Conservation (phyloP, 306 rosid species). For the Corylus americana region DNA sequence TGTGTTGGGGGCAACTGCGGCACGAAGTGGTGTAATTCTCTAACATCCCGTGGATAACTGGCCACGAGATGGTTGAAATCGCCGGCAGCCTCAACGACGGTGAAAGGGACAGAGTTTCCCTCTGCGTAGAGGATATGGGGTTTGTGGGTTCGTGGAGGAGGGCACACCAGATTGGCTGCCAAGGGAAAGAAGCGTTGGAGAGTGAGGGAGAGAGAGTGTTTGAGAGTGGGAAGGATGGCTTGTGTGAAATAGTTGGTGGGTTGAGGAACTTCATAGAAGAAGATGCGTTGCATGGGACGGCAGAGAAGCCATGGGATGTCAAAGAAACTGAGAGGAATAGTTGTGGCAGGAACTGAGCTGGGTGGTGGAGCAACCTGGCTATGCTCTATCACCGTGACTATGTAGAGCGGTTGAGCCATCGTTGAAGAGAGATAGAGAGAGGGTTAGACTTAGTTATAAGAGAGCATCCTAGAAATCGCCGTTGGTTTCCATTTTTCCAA, state of each 20-base stretch:
- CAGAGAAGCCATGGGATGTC: slow-evolving; percentile 28
- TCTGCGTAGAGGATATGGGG: slow-evolving; percentile 21
- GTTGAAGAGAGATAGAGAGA: too few species aligned
- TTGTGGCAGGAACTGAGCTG: slow-evolving; percentile 29
- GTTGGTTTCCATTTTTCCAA: too few species aligned
- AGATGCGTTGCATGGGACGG: slow-evolving; percentile 25
- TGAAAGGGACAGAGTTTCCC: slow-evolving; percentile 20
- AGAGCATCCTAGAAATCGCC: too few species aligned
- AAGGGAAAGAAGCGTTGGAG: slow-evolving; percentile 49
- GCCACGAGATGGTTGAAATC: slow-evolving; percentile 19
- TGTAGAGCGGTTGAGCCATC: not conserved
- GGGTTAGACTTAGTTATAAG: too few species aligned
- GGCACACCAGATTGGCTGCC: slow-evolving; percentile 21
- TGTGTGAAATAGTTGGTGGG: slow-evolving; percentile 25
- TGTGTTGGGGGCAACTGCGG: slow-evolving; percentile 5
- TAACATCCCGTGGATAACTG: slow-evolving; percentile 15
- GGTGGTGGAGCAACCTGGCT: slow-evolving; percentile 33
- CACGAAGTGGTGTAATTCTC: slow-evolving; percentile 24
- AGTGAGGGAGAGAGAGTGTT: slow-evolving; percentile 37
- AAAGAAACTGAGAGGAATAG: slow-evolving; percentile 37
- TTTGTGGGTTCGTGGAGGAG: slow-evolving; percentile 20
- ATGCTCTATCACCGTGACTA: slow-evolving; percentile 9
- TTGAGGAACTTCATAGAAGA: slow-evolving; percentile 35
- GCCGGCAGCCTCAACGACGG: slow-evolving; percentile 5
- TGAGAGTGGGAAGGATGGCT: slow-evolving; percentile 31